Evolutionary conservation across 345 rosid genomes (phyloP), one percentile per base, ranked within the genome.

Genomic region (Camelina laxa): DNA sequence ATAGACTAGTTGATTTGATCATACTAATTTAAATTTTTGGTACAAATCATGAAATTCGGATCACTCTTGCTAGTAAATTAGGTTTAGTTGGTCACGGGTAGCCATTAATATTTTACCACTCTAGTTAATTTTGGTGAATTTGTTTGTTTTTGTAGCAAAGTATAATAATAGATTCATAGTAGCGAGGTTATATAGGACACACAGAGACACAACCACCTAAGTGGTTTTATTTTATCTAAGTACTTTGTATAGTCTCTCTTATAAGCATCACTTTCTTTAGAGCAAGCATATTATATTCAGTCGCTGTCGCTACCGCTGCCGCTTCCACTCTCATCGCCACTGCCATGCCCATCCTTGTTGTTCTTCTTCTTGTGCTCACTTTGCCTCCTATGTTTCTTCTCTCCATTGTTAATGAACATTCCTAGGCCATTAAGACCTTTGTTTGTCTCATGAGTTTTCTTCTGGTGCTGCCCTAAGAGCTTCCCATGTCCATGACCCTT

Each of bases 231-330:
- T 69, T 2, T 17, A 58, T 44, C 12, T n/a, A 17, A 13, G 20
- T 45, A 76, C 36, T 69, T 42, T 44, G 22, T 60, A 24, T 49
- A 35, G 30, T 51, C 13, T 50, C 22, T n/a, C 54, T 19, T 38
- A 35, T 13, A 61, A 61, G 65, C 58, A 42, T 60, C 7, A 57
- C 20, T 57, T 31, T 19, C 36, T 20, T 31, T 14, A 44, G 39
- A 49, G 30, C 54, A 21, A 53, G 17, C 38, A 22, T 59, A 42
- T 51, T 0, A 38, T 22, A 45, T 61, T 76, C 24, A 76, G 38
- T 76, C 80, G 60, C 71, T 76, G 60, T 76, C 75, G 41, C 80
- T 76, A 59, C 65, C 70, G 27, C 80, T 61, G 75, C 65, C 17
- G 45, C 75, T 45, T 50, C 62, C 74, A 9, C 80, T 77, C 27